phyloP scores from a whole-genome alignment of 176 grass and related monocot genomes.

The Thalia dealbata region DNA sequence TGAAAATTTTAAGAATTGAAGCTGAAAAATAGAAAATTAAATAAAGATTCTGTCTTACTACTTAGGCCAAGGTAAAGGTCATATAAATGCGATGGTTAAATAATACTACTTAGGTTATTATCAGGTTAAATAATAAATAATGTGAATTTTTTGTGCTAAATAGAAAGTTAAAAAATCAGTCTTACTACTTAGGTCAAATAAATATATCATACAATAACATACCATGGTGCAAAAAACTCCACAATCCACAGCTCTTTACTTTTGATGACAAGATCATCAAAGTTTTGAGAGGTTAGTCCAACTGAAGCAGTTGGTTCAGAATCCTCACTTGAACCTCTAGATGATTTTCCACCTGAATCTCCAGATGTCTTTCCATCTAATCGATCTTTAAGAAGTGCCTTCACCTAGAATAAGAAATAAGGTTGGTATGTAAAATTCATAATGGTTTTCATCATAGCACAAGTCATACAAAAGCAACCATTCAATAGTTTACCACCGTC shows the following conservation, averaged over 20 bases:
- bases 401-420: slow-evolving; percentile 43
- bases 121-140: too few relatives aligned
- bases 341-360: slow-evolving; percentile 58
- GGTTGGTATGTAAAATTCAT: not conserved
- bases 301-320: slow-evolving; percentile 71
- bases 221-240: slow-evolving; percentile 99
- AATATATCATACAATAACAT: slow-evolving; percentile 23
- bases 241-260: slow-evolving; percentile 97
- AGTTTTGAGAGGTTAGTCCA: slow-evolving; percentile 70
- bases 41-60: not conserved
- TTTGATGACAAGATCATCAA: slow-evolving; percentile 80
- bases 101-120: too few relatives aligned
- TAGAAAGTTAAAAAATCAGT: not conserved
- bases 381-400: slow-evolving; percentile 74
- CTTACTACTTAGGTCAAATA: not conserved
- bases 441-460: not conserved
- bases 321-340: slow-evolving; percentile 67
- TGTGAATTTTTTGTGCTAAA: not conserved
- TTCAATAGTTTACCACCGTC: not conserved
- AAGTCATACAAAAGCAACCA: not conserved
- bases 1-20: not conserved
- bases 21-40: not conserved
- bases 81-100: slow-evolving; percentile 75
- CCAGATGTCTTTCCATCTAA: slow-evolving; percentile 60
- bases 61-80: not conserved